Conservation (phyloP, 257 asterid genomes). For the Fraxinus excelsior region DNA sequence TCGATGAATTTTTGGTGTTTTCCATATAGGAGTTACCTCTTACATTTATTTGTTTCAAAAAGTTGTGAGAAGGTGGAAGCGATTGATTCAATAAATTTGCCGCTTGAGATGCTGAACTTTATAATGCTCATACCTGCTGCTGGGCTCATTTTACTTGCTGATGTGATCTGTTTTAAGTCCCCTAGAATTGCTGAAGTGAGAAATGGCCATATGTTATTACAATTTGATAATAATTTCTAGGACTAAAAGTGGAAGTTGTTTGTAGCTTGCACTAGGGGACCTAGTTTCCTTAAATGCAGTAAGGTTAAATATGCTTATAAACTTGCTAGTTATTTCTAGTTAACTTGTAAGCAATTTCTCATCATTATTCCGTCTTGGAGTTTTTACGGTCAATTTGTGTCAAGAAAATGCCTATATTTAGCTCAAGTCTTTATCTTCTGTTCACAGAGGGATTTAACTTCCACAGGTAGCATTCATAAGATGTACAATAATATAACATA, state of each 20-base stretch:
- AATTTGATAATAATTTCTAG: neutral
- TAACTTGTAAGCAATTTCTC: neutral
- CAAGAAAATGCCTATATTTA: neutral
- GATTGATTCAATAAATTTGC: neutral
- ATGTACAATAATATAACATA: neutral
- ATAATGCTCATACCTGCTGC: neutral
- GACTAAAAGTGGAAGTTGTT: neutral
- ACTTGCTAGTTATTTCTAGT: neutral
- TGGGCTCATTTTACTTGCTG: neutral
- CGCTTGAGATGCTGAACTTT: neutral
- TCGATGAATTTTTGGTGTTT: neutral
- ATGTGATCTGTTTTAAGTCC: neutral
- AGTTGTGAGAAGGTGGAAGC: neutral
- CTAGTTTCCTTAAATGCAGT: too few species aligned
- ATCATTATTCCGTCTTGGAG: neutral
- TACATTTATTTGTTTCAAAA: neutral
- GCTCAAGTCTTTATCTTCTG: neutral
- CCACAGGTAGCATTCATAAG: neutral
- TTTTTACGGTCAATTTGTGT: neutral
- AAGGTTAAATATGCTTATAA: too few species aligned
- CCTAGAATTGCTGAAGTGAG: neutral
- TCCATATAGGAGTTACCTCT: neutral
- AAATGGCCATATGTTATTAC: neutral
- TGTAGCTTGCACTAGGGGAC: neutral
- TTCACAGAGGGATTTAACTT: neutral